Evolutionary conservation across 129 eudicot genomes (phyloP), one percentile per base, ranked within the genome.

Genomic region (Calendula officinalis): DNA sequence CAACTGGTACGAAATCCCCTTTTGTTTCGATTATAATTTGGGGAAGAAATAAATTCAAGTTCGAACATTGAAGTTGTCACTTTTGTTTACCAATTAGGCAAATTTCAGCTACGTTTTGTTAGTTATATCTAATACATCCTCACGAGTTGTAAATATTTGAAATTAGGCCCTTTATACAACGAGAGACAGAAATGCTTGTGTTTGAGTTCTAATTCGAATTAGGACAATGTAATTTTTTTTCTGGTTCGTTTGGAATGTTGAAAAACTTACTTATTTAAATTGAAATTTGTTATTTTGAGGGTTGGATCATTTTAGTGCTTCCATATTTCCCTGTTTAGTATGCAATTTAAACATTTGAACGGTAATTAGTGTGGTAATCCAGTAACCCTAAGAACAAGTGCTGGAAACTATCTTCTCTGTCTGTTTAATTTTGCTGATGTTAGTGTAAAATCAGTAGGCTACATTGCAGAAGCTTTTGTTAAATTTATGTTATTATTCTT

Each of bases 1-100:
- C 75, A 70, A 47, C 59, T 70, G 68, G 75, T 70, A 70, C 52
- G 51, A 49, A 17, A 32, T 11, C 42, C 52, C 49, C 30, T 22
- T 22, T 22, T 22, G 30, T 22, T 2, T 22, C 30, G 30, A 22
- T 22, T 22, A 22, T 22, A 22, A 22, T 22, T 22, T 22, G 1
- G 30, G 30, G 30, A 22, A 22, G 30, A 68, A 44, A 57, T 3
- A 3, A 45, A 45, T 58, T 12, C 13, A 58, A 47, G 14, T 69
- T 69, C 14, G 14, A 69, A 36, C 56, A 30, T n/a, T 43, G 39
- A 71, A 40, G 46, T 71, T 51, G 16, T 61, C 54, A 16, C n/a
- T 62, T 71, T 56, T 40, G 5, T 60, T 62, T 17, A 40, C 7
- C 69, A 71, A 62, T 71, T 7, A 61, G 63, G 61, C 16, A 52